phyloP scores from a whole-genome alignment of 805 yeast genomes.

The Peterozyma toletana region DNA sequence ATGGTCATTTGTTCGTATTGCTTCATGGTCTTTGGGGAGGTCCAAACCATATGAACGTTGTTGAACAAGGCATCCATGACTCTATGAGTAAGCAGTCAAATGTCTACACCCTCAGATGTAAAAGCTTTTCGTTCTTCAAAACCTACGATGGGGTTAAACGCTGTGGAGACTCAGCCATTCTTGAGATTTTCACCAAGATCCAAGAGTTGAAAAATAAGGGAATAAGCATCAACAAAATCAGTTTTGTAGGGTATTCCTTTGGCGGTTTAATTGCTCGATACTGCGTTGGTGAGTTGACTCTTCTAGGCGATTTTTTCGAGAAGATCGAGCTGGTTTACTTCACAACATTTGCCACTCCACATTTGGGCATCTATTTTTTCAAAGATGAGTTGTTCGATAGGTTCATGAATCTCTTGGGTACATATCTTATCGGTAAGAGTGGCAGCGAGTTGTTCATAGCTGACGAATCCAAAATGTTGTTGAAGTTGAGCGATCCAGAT shows the following conservation, averaged over 20 bases:
- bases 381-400: slow-evolving; percentile 21
- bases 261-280: slow-evolving; percentile 85
- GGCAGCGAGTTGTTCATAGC: slow-evolving; percentile 70
- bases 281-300: slow-evolving; percentile 48
- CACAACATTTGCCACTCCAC: slow-evolving; percentile 74
- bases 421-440: slow-evolving; percentile 51
- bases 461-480: slow-evolving; percentile 36
- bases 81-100: slow-evolving; percentile 29
- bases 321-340: slow-evolving; percentile 53
- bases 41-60: slow-evolving; percentile 44
- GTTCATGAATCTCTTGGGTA: slow-evolving; percentile 43
- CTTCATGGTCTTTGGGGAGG: slow-evolving; percentile 81
- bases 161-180: slow-evolving; percentile 62
- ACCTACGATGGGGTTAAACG: slow-evolving; percentile 83
- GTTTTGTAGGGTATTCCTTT: slow-evolving; percentile 80
- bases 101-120: slow-evolving; percentile 41
- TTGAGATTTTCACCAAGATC: slow-evolving; percentile 49
- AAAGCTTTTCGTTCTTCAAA: slow-evolving; percentile 57
- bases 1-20: slow-evolving; percentile 57
- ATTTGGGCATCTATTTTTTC: slow-evolving; percentile 55
- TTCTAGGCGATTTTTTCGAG: slow-evolving; percentile 40
- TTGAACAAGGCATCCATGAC: slow-evolving; percentile 34
- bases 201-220: slow-evolving; percentile 22
- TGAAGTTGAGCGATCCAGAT: slow-evolving; percentile 44
- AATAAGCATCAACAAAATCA: slow-evolving; percentile 41